Percentiles rank a stretch among this genome's conserved stretches.
Conservation (phyloP, 1,284 basidiomycete genomes). For the Schizophyllum amplum region DNA sequence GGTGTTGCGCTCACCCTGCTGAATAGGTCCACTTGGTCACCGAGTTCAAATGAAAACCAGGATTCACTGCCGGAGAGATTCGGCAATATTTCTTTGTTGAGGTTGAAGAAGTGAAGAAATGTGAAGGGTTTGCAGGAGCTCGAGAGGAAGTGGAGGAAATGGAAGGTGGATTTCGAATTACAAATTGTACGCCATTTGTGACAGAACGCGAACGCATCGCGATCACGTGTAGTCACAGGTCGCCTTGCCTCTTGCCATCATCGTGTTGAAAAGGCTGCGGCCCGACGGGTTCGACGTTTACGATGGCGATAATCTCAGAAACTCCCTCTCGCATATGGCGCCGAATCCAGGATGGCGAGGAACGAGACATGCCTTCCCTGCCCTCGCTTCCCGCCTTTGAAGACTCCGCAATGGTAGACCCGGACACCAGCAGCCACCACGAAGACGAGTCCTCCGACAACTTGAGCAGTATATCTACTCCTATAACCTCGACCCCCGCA, state of each 20-base stretch:
- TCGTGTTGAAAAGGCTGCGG: not conserved
- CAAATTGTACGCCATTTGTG: not conserved
- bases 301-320: conserved; percentile 49
- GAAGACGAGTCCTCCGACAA: conserved; percentile 10
- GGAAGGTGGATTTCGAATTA: not conserved
- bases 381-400: conserved; percentile 62
- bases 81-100: too few relatives aligned
- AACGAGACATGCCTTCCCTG: conserved; percentile 66
- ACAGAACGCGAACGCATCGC: not conserved
- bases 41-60: too few relatives aligned
- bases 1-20: too few relatives aligned
- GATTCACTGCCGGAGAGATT: too few relatives aligned
- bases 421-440: not conserved
- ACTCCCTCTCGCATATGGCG: conserved; percentile 76
- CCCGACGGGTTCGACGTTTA: not conserved
- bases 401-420: conserved; percentile 35
- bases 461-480: conserved; percentile 16
- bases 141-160: not conserved
- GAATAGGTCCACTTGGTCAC: too few relatives aligned
- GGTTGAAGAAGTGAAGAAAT: too few relatives aligned
- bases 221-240: not conserved
- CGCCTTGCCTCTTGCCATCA: not conserved
- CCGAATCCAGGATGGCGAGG: conserved; percentile 44
- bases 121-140: too few relatives aligned
- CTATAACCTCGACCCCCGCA: conserved; percentile 18